These are phyloP conservation scores for Boletellus ananiceps DNA, from an alignment of 768 basidiomycete genomes.

Conservation along the genomic window DNA sequence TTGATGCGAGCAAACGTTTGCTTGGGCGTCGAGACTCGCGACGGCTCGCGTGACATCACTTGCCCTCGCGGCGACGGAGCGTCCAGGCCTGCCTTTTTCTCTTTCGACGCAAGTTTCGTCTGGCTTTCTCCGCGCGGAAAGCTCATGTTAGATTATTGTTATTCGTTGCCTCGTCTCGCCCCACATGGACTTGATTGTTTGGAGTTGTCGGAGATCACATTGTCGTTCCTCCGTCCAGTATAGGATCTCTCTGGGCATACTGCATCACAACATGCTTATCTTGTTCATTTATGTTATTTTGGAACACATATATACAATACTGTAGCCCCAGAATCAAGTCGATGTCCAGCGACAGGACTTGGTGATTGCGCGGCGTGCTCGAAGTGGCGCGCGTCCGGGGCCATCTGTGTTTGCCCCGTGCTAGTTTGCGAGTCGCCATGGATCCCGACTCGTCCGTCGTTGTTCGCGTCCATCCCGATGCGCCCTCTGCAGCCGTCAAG, in stretches of 20 bases:
- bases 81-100: background rate
- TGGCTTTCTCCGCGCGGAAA: slow-evolving; percentile 20
- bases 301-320: slow-evolving; percentile 28
- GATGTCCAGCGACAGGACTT: slow-evolving; percentile 6
- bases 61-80: background rate
- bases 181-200: slow-evolving; percentile 29
- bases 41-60: no score
- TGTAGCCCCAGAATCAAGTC: slow-evolving; percentile 14
- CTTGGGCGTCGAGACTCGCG: background rate
- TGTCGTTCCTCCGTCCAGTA: slow-evolving; percentile 22
- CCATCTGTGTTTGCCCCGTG: no score
- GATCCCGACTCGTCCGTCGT: slow-evolving; percentile 15
- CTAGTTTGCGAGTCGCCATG: slow-evolving; percentile 8
- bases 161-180: slow-evolving; percentile 22
- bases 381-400: no score
- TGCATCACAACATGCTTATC: slow-evolving; percentile 34
- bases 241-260: slow-evolving; percentile 32
- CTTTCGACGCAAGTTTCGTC: slow-evolving; percentile 7
- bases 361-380: background rate
- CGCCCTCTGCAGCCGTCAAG: slow-evolving; percentile 41
- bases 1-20: slow-evolving; percentile 12
- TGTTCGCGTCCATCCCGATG: slow-evolving; percentile 40
- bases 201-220: slow-evolving; percentile 25
- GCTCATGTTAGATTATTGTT: slow-evolving; percentile 28
- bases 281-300: slow-evolving; percentile 37